Percentiles rank a stretch among this genome's conserved stretches.
Conservation (phyloP, 306 rosid species). For the Pachyrhizus erosus region DNA sequence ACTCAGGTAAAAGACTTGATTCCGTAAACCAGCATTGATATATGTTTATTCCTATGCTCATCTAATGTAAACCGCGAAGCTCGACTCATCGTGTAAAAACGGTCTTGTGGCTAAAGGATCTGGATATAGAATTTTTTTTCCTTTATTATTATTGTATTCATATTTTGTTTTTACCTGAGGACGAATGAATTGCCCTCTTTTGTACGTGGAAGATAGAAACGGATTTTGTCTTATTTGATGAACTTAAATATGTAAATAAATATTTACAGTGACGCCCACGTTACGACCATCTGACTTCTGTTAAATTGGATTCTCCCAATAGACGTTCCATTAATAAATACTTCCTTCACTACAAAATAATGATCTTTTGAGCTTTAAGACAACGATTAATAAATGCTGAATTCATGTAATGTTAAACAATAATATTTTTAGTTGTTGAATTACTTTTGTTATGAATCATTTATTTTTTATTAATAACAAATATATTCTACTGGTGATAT, state of each 20-base stretch:
- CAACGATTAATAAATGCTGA: too few species aligned
- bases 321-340: neutral
- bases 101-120: neutral
- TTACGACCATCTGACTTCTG: neutral
- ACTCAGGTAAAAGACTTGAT: conserved; percentile 45
- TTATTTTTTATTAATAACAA: too few species aligned
- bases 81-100: neutral
- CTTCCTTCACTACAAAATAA: too few species aligned
- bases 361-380: too few species aligned
- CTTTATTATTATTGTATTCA: neutral
- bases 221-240: neutral
- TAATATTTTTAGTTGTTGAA: too few species aligned
- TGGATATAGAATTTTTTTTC: neutral
- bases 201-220: conserved; percentile 15
- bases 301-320: neutral
- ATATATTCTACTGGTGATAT: too few species aligned
- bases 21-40: neutral
- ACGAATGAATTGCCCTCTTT: conserved; percentile 24
- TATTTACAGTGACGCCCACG: conserved; percentile 10
- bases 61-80: neutral
- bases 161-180: conserved; percentile 12
- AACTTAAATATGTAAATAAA: neutral
- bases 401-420: too few species aligned
- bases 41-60: neutral
- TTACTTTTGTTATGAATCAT: too few species aligned